Percentiles rank a stretch among this genome's conserved stretches.
Conservation (phyloP, 352 stramenopile species). For the Phytophthora pisi region DNA sequence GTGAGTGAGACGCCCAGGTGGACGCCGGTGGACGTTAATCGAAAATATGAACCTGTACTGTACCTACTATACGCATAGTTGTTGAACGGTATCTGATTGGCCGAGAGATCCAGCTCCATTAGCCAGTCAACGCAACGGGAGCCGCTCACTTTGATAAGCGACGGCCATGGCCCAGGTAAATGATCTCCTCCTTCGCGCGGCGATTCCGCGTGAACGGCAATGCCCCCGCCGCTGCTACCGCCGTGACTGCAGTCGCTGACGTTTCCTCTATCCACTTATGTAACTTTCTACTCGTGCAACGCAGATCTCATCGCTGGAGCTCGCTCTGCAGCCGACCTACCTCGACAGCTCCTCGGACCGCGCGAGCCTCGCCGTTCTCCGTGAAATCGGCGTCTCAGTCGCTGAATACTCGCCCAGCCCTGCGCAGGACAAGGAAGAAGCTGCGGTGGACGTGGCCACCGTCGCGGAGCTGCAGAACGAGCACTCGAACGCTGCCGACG, state of each 20-base stretch:
- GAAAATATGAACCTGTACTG: constrained; percentile 47
- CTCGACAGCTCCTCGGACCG: constrained; percentile 66
- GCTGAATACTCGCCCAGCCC: constrained; percentile 1
- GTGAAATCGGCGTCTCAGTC: constrained; percentile 52
- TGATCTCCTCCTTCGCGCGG: constrained; percentile 5
- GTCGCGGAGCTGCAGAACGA: constrained; percentile 45
- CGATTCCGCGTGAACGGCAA: constrained; percentile 12
- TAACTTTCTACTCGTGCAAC: neutral
- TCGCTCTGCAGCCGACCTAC: constrained; percentile 61
- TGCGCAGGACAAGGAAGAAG: neutral
- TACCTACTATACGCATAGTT: constrained; percentile 20
- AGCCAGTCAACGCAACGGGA: constrained; percentile 17
- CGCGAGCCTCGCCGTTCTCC: constrained; percentile 63
- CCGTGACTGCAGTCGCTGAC: constrained; percentile 1
- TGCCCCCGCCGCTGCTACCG: neutral
- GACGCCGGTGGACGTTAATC: constrained; percentile 26
- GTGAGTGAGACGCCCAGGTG: constrained; percentile 7
- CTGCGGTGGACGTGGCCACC: constrained; percentile 19
- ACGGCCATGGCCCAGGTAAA: constrained; percentile 20
- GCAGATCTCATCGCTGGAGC: constrained; percentile 33
- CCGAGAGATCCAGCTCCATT: constrained; percentile 6
- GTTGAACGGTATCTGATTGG: constrained; percentile 15
- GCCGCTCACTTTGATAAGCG: constrained; percentile 17
- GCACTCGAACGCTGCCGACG: constrained; percentile 44
- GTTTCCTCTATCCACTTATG: constrained; percentile 7